phyloP scores from a whole-genome alignment of 2,329 filamentous ascomycete species.

The Paradendryphiella salina region DNA sequence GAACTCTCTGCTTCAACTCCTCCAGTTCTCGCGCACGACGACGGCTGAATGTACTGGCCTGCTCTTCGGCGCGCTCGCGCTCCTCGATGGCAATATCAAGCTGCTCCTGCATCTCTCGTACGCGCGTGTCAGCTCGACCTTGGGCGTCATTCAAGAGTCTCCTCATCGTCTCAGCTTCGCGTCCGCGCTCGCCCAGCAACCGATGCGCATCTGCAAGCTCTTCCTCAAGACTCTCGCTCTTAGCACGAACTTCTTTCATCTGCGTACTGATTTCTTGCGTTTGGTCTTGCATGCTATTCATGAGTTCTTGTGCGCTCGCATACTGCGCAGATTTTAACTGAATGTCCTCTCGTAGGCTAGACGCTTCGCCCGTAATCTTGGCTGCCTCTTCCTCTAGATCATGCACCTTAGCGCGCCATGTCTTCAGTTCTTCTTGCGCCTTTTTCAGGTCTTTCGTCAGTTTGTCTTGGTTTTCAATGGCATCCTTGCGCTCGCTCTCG shows the following conservation, averaged over 20 bases:
- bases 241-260: conserved; percentile 82
- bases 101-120: conserved; percentile 84
- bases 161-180: conserved; percentile 94
- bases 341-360: conserved; percentile 73
- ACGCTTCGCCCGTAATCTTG: conserved; percentile 69
- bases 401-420: conserved; percentile 61
- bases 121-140: conserved; percentile 74
- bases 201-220: conserved; percentile 87
- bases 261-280: conserved; percentile 84
- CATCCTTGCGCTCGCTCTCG: conserved; percentile 78
- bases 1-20: conserved; percentile 75
- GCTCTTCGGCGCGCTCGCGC: conserved; percentile 88
- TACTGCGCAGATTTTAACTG: conserved; percentile 86
- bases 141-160: conserved; percentile 85
- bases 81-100: conserved; percentile 94
- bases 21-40: conserved; percentile 81
- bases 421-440: conserved; percentile 70
- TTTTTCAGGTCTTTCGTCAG: conserved; percentile 69
- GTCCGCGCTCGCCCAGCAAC: conserved; percentile 80
- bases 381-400: conserved; percentile 75
- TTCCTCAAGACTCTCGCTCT: conserved; percentile 86
- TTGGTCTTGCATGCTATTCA: conserved; percentile 93
- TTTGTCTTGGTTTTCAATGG: conserved; percentile 73
- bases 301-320: conserved; percentile 77
- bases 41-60: conserved; percentile 76